Base-by-base conservation (phyloP, 2,329 filamentous ascomycete species). In the Exophiala dermatitidis region DNA sequence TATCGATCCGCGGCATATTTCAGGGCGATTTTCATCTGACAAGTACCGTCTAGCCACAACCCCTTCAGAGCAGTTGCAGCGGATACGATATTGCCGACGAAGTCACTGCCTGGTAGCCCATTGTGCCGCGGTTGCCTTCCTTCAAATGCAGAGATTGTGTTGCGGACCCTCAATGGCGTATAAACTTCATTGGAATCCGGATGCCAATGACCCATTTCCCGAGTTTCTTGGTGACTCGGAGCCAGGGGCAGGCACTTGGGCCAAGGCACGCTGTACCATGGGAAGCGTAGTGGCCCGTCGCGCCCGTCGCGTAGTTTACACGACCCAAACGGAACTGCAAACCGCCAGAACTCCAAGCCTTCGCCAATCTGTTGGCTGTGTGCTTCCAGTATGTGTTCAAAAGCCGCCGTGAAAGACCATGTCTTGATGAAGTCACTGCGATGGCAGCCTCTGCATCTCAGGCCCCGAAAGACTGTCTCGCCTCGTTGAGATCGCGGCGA, bases 241-340 rank as follows among this genome's bases (percentile, higher is more conserved):
- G 67, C 58, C 8, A 66, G 60, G 2, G 67, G 67, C 4, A 69
- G 53, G 46, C 64, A 67, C 32, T 54, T 50, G 9, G 67, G 63
- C 67, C 67, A 69, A 10, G 60, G 53, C 10, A 65, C 55, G 2
- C 55, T 60, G 49, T 60, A 63, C 65, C 65, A 68, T 9, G 62
- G 63, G 37, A 65, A 65, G 26, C 40, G 49, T 7, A 26, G 47
- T 50, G 52, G 46, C 33, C 46, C 32, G 2, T 48, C 40, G 26
- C 42, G 48, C 32, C 47, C 4, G 41, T 44, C 40, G 51, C 51
- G n/a, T 41, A n/a, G 34, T 42, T 37, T 34, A 47, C 42, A 53
- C 28, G 47, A 26, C 33, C 41, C 6, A 10, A 32, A 37, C 10
- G 58, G 55, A 1, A 52, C 48, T 2, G 60, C 60, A 49, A 60